Conservation (phyloP, 805 yeast genomes). For the Diddensiella transvaalensis region DNA sequence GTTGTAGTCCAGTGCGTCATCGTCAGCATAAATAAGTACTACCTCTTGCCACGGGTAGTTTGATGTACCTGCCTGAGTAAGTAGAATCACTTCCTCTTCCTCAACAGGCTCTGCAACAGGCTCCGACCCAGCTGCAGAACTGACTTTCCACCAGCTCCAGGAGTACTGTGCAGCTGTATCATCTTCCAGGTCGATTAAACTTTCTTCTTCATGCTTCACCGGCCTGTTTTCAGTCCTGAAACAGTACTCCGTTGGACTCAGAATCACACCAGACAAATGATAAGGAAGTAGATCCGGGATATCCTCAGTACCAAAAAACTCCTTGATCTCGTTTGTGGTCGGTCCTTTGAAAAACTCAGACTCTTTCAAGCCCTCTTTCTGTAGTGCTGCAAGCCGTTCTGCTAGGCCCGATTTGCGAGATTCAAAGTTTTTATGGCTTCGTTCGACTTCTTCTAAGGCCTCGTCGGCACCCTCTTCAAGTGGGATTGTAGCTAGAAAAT, state of each 20-base stretch:
- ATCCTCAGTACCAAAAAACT: conserved; percentile 14
- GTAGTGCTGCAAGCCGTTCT: conserved; percentile 6
- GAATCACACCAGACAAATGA: conserved; percentile 18
- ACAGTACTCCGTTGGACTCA: conserved; percentile 24
- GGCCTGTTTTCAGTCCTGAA: conserved; percentile 6
- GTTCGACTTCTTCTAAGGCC: conserved; percentile 16
- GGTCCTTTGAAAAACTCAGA: conserved; percentile 16
- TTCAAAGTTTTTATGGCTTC: conserved; percentile 8
- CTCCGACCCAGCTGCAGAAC: not conserved
- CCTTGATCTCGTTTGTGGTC: not conserved
- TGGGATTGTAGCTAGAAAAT: conserved; percentile 10
- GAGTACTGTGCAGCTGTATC: not conserved
- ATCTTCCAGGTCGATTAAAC: conserved; percentile 17
- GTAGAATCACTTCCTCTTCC: conserved; percentile 17
- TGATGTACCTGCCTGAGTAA: conserved; percentile 19
- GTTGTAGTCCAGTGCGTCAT: conserved; percentile 14
- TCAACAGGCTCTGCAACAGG: conserved; percentile 8
- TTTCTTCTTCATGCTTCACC: conserved; percentile 5
- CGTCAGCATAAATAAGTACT: conserved; percentile 21
- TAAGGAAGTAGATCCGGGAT: conserved; percentile 20
- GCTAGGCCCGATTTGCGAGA: conserved; percentile 6
- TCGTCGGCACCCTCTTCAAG: not conserved
- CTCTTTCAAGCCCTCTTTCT: conserved; percentile 1
- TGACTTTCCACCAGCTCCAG: conserved; percentile 18
- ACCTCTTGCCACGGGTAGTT: conserved; percentile 25